Percentiles rank a stretch among this genome's conserved stretches.
phyloP scores from a whole-genome alignment of 768 basidiomycete genomes.

The Rhodotorula babjevae region DNA sequence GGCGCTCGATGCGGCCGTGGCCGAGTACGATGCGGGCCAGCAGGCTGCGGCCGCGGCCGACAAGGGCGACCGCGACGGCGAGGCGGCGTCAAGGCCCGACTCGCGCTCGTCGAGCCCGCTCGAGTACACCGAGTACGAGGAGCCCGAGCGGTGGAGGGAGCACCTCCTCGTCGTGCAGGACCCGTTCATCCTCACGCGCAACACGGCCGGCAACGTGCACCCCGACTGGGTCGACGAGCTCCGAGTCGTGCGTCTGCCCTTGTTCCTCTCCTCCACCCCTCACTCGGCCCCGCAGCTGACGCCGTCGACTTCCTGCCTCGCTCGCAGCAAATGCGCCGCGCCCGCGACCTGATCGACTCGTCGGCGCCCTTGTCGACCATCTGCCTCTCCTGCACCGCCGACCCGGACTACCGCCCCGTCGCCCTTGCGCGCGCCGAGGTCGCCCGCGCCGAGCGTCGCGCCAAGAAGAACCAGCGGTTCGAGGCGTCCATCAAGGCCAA shows the following conservation, averaged over 20 bases:
- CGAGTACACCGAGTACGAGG: conserved; percentile 27
- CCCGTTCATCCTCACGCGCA: conserved; percentile 41
- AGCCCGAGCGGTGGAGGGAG: conserved; percentile 36
- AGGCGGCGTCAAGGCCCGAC: neutral
- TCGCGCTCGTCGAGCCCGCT: conserved; percentile 26
- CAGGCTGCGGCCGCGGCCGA: neutral
- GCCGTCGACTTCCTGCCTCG: too few relatives aligned
- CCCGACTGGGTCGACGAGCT: conserved; percentile 36
- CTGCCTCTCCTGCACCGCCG: conserved; percentile 18
- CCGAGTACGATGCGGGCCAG: conserved; percentile 8
- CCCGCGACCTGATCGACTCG: conserved; percentile 24
- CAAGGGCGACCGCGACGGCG: too few relatives aligned
- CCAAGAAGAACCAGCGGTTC: too few relatives aligned
- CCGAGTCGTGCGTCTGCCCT: conserved; percentile 20
- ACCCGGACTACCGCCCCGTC: conserved; percentile 1
- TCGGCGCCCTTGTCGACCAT: conserved; percentile 27
- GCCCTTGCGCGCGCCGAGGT: neutral
- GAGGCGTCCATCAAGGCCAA: too few relatives aligned
- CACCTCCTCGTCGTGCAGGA: conserved; percentile 41
- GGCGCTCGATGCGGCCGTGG: conserved; percentile 2
- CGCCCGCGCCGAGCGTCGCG: too few relatives aligned
- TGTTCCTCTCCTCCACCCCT: too few relatives aligned
- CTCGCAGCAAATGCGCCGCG: conserved; percentile 37
- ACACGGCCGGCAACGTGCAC: conserved; percentile 34
- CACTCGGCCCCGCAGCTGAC: too few relatives aligned